Evolutionary conservation across 495 filamentous ascomycete genomes (phyloP).

Genomic region (Neurospora sp.): DNA sequence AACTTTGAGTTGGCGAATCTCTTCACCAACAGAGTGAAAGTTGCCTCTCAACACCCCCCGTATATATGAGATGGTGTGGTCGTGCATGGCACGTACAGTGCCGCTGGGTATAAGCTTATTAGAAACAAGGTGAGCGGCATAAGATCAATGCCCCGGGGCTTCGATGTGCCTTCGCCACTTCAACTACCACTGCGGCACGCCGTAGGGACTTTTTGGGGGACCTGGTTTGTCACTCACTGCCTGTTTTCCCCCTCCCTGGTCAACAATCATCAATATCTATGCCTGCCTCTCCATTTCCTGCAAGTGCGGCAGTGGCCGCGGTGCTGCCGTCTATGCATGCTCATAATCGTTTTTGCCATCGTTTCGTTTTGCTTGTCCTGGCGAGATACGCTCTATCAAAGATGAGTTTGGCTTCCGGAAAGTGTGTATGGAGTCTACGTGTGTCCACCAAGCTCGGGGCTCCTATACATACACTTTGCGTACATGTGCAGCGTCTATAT

Average conservation of each 20-base stretch:
- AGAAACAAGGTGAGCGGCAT: not conserved
- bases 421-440: not conserved
- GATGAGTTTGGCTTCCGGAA: not conserved
- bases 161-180: not conserved
- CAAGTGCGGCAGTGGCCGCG: not conserved
- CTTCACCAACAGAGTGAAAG: not conserved
- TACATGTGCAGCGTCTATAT: not conserved
- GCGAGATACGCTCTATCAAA: not conserved
- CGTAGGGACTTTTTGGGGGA: not conserved
- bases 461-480: not conserved
- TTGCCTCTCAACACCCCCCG: not conserved
- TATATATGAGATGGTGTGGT: not conserved
- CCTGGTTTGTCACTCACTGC: not conserved
- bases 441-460: not conserved
- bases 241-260: not conserved
- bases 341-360: not conserved
- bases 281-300: not conserved
- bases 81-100: not conserved
- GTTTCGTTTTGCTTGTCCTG: not conserved
- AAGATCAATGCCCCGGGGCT: not conserved
- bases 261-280: not conserved
- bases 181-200: not conserved
- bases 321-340: not conserved
- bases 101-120: not conserved
- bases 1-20: not conserved